Base-by-base conservation (phyloP, 2,329 filamentous ascomycete species). In the Arthrinium phaeospermum region DNA sequence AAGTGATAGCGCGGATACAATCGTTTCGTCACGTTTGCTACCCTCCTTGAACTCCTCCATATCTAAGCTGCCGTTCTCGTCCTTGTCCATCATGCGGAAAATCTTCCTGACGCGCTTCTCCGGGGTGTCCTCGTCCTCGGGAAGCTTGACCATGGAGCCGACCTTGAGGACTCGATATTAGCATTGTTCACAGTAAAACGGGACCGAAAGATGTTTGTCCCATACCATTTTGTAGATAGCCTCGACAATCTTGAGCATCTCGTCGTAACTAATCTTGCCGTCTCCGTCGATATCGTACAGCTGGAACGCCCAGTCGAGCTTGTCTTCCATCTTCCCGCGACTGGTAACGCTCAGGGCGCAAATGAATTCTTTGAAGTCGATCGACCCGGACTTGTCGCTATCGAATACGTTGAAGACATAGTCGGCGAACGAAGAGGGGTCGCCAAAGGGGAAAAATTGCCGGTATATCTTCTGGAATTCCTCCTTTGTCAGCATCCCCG, bases 61-160 rank as follows among this genome's bases (percentile, higher is more conserved):
- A 82, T 98, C 96, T 78, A 99, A 86, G 80, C 94, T 97, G 78
- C 96, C 96, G 81, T 98, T 98, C 86, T 98, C 96, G 82, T 99
- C 96, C 89, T 99, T 99, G 88, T 99, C 96, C 96, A 99, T 99
- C 96, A 98, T 98, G 80, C 93, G 90, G 88, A 99, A 99, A 83
- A 99, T 98, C 88, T 99, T 99, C 84, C 89, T 91, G 75, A 99
- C 96, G 75, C 96, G 93, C 88, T 99, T 99, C 88, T 98, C 96
- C 24, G 96, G 96, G 72, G 96, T 99, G 85, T 99, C 96, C 86
- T 99, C 96, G 85, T 99, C 96, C 83, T 98, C 95, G 70, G 96
- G 96, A 64, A 99, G 89, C 85, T 98, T 98, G 79, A 99, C 96
- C 96, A 99, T 99, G 70, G 95, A 98, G 76, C 96, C 96, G 79